These are phyloP conservation scores for Aureobasidium subglaciale DNA, from an alignment of 2,329 filamentous ascomycete species.

Conservation along the genomic window DNA sequence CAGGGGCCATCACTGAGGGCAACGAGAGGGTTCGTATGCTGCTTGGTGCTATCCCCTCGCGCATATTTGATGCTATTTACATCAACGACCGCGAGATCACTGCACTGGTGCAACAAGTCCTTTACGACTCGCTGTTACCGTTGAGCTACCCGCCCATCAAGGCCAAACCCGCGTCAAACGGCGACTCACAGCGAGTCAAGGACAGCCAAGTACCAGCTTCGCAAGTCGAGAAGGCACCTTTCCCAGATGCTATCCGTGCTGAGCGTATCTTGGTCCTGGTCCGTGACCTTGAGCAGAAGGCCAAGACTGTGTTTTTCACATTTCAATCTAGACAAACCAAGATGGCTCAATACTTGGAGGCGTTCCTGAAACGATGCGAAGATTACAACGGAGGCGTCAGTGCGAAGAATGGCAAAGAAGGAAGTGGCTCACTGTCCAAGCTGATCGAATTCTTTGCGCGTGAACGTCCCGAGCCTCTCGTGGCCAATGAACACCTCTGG, in stretches of 20 bases:
- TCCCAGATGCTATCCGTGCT: slow-evolving; percentile 70
- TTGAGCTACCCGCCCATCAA: slow-evolving; percentile 75
- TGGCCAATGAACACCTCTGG: slow-evolving; percentile 69
- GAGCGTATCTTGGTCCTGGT: slow-evolving; percentile 79
- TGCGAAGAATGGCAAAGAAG: slow-evolving; percentile 59
- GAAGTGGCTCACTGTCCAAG: slow-evolving; percentile 62
- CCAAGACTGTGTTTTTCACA: slow-evolving; percentile 82
- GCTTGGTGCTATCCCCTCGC: slow-evolving; percentile 75
- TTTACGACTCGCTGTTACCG: slow-evolving; percentile 84
- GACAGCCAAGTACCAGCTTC: slow-evolving; percentile 46
- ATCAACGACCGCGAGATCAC: slow-evolving; percentile 85
- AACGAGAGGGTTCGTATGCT: slow-evolving; percentile 68
- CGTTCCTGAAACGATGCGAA: slow-evolving; percentile 80
- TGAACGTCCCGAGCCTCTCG: slow-evolving; percentile 67
- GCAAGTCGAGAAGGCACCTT: slow-evolving; percentile 39
- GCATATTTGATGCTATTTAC: slow-evolving; percentile 81
- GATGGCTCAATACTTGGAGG: slow-evolving; percentile 64
- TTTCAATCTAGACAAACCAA: slow-evolving; percentile 72
- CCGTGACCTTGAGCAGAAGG: slow-evolving; percentile 66
- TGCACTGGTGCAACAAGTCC: slow-evolving; percentile 71
- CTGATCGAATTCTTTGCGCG: slow-evolving; percentile 67
- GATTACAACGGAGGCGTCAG: slow-evolving; percentile 82
- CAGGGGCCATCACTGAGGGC: slow-evolving; percentile 75
- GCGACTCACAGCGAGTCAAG: slow-evolving; percentile 53
- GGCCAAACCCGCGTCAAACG: slow-evolving; percentile 38